Evolutionary conservation across 495 filamentous ascomycete species (phyloP).

Genomic region (Thermothielavioides terrestris): DNA sequence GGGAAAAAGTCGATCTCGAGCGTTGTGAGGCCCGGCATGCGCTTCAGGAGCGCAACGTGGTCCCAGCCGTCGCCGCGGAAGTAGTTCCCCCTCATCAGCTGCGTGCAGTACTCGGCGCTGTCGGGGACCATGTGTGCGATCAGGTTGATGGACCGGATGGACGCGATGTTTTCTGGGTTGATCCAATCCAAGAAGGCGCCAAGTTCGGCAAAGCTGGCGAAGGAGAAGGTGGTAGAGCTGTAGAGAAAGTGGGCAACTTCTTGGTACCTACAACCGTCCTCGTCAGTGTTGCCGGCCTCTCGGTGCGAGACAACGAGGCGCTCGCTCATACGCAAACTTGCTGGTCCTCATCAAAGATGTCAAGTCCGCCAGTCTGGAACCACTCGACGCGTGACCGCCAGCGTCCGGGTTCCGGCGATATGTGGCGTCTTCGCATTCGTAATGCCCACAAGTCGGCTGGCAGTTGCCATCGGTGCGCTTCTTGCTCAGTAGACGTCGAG

Average conservation of each 20-base stretch:
- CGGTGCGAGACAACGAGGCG: too few species aligned
- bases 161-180: background rate
- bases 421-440: too few species aligned
- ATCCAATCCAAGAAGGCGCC: slow-evolving; percentile 4
- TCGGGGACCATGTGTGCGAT: slow-evolving; percentile 6
- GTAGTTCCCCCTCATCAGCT: slow-evolving; percentile 8
- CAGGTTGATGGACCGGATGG: slow-evolving; percentile 8
- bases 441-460: too few species aligned
- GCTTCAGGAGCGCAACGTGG: slow-evolving; percentile 1
- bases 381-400: too few species aligned
- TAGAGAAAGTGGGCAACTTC: slow-evolving; percentile 11
- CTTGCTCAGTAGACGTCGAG: too few species aligned
- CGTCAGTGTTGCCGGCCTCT: slow-evolving; percentile 1
- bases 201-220: slow-evolving; percentile 8
- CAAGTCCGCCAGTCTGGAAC: too few species aligned
- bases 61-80: slow-evolving; percentile 2
- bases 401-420: too few species aligned
- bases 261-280: slow-evolving; percentile 1
- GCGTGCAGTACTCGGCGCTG: background rate
- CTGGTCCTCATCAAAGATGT: background rate
- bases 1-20: slow-evolving; percentile 15
- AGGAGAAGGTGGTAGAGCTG: slow-evolving; percentile 8
- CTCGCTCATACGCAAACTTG: too few species aligned
- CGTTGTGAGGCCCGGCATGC: background rate
- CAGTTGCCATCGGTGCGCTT: too few species aligned